A percentile compares a stretch with the other conserved stretches of the same genome.
These are phyloP conservation scores for Mariannaea sp. DNA, from an alignment of 2,329 filamentous ascomycete genomes.

Conservation along the genomic window DNA sequence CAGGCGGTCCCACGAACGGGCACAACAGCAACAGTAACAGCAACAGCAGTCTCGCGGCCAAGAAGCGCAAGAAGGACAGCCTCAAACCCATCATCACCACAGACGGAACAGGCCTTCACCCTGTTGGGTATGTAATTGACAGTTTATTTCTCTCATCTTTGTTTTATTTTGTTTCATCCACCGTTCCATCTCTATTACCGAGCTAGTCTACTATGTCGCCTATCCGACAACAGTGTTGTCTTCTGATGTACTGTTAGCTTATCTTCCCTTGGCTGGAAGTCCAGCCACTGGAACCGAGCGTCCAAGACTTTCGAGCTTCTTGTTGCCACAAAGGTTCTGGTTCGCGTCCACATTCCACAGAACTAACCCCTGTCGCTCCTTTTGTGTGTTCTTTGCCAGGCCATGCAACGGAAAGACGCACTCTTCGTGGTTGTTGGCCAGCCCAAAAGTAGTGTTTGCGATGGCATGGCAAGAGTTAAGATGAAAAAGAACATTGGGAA, in stretches of 20 bases:
- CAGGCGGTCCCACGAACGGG: slow-evolving; percentile 38
- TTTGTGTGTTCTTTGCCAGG: not conserved
- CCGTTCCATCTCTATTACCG: not conserved
- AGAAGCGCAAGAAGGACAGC: slow-evolving; percentile 77
- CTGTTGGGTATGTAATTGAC: slow-evolving; percentile 44
- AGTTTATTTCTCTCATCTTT: slow-evolving; percentile 8
- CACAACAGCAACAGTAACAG: slow-evolving; percentile 30
- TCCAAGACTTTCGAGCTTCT: not conserved
- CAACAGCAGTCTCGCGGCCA: slow-evolving; percentile 45
- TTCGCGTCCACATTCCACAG: no score
- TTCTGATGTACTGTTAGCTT: not conserved
- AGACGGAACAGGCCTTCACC: slow-evolving; percentile 51
- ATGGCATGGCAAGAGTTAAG: no score
- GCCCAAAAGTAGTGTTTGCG: not conserved
- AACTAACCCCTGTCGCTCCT: not conserved
- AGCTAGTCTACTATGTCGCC: not conserved
- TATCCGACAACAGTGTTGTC: not conserved
- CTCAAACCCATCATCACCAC: slow-evolving; percentile 78
- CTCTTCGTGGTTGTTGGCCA: slow-evolving; percentile 12
- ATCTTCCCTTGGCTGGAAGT: not conserved
- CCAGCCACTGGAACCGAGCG: not conserved
- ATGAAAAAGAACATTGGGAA: no score
- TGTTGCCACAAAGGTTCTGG: not conserved
- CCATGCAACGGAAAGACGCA: not conserved
- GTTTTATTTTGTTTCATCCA: not conserved